Evolutionary conservation across 225 moss, liverwort and hornwort species (phyloP).

Genomic region (Rhytidiadelphus loreus): DNA sequence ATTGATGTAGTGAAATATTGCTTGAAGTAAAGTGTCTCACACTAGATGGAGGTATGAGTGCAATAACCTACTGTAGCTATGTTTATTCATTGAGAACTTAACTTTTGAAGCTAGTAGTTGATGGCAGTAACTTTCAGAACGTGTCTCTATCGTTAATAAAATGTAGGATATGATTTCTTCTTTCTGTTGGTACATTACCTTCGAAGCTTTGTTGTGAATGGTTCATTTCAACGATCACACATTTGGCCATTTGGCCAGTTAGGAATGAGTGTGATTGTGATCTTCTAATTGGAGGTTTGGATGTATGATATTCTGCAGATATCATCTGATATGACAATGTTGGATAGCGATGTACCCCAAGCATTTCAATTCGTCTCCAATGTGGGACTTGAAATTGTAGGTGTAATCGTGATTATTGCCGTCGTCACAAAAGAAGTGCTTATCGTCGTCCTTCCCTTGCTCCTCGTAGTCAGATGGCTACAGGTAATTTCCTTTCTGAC

Average conservation of each 20-base stretch:
- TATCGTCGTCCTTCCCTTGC: constrained; percentile 36
- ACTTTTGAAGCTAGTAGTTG: background rate
- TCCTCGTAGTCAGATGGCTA: constrained; percentile 42
- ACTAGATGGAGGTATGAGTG: background rate
- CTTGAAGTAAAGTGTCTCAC: background rate
- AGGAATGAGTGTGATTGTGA: background rate
- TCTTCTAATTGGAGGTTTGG: background rate
- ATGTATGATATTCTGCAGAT: constrained; percentile 32
- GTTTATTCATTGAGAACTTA: background rate
- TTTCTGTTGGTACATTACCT: background rate
- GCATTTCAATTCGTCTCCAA: constrained; percentile 34
- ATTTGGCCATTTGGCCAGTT: background rate
- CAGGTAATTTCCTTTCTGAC: constrained; percentile 31
- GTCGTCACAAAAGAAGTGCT: constrained; percentile 52
- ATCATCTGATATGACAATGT: constrained; percentile 47
- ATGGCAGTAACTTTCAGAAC: background rate
- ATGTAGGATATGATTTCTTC: background rate
- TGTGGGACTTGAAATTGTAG: constrained; percentile 23
- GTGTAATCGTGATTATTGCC: constrained; percentile 43
- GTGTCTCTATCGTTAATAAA: background rate
- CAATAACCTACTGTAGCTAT: background rate
- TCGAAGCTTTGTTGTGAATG: background rate
- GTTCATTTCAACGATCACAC: background rate
- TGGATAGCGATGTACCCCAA: constrained; percentile 45
- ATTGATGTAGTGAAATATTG: background rate